Percentiles rank a stretch among this genome's conserved stretches.
Evolutionary conservation across 176 grass and related monocot genomes (phyloP).

Genomic region (Pontederia paniculata): DNA sequence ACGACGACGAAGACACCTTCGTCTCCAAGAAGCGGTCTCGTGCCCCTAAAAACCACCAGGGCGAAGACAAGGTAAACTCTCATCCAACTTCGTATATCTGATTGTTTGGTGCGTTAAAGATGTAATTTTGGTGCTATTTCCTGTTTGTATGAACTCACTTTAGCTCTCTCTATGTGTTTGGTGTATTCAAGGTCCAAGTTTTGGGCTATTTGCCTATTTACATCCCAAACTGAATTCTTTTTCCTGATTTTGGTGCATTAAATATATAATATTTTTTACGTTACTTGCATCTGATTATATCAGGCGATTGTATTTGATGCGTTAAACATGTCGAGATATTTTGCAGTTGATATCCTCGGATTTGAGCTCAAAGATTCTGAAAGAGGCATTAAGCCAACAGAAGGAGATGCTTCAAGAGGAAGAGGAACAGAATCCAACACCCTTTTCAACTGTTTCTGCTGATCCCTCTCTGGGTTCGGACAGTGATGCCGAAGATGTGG

Average conservation of each 20-base stretch:
- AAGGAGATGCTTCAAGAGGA: slow-evolving; percentile 51
- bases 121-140: slow-evolving; percentile 1
- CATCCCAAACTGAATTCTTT: neutral
- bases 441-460: slow-evolving; percentile 20
- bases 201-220: no score
- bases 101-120: neutral
- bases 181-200: no score
- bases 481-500: slow-evolving; percentile 38
- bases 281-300: no score
- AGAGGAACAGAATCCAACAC: slow-evolving; percentile 8
- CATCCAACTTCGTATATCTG: neutral
- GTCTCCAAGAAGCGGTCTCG: slow-evolving; percentile 57
- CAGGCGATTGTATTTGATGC: no score
- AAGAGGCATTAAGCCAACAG: slow-evolving; percentile 71
- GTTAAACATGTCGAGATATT: no score
- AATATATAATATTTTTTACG: neutral
- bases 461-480: slow-evolving; percentile 6
- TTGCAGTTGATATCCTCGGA: slow-evolving; percentile 38
- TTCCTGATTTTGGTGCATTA: neutral
- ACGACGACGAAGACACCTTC: slow-evolving; percentile 37
- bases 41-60: slow-evolving; percentile 50
- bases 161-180: neutral
- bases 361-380: slow-evolving; percentile 73
- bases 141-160: neutral
- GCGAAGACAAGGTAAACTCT: slow-evolving; percentile 38